phyloP scores from a whole-genome alignment of 1,284 basidiomycete species.

The Ceratobasidium sp. region DNA sequence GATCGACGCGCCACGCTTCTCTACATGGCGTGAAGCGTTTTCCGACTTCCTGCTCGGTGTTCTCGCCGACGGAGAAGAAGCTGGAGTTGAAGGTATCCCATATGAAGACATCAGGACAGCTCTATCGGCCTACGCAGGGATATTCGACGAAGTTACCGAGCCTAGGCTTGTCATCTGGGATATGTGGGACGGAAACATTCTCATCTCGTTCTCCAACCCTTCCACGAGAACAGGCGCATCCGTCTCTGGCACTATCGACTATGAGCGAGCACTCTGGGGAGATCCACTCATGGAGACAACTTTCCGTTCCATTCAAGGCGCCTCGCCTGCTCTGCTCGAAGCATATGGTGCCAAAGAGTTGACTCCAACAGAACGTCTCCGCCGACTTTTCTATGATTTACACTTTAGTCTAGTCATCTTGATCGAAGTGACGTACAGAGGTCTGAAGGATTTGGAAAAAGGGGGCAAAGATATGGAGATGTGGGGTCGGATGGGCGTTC shows the following conservation, averaged over 20 bases:
- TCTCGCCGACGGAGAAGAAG: slow-evolving; percentile 20
- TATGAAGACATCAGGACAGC: slow-evolving; percentile 12
- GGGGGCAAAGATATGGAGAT: slow-evolving; percentile 36
- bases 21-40: slow-evolving; percentile 33
- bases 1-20: slow-evolving; percentile 30
- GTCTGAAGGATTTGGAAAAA: slow-evolving; percentile 15
- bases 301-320: not conserved
- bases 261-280: slow-evolving; percentile 33
- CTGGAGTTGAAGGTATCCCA: slow-evolving; percentile 6
- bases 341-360: slow-evolving; percentile 20
- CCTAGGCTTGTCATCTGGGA: slow-evolving; percentile 25
- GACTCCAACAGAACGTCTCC: not conserved
- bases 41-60: not conserved
- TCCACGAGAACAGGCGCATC: slow-evolving; percentile 7
- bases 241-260: slow-evolving; percentile 29
- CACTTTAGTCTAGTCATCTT: slow-evolving; percentile 28
- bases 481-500: slow-evolving; percentile 26
- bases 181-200: slow-evolving; percentile 34
- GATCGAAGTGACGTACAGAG: slow-evolving; percentile 35
- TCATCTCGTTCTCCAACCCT: slow-evolving; percentile 9
- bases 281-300: slow-evolving; percentile 34
- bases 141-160: slow-evolving; percentile 31
- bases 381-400: slow-evolving; percentile 26
- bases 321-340: slow-evolving; percentile 13
- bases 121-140: not conserved